Evolutionary conservation across 2,329 filamentous ascomycete species (phyloP).

Genomic region (Phialemoniopsis sp.): DNA sequence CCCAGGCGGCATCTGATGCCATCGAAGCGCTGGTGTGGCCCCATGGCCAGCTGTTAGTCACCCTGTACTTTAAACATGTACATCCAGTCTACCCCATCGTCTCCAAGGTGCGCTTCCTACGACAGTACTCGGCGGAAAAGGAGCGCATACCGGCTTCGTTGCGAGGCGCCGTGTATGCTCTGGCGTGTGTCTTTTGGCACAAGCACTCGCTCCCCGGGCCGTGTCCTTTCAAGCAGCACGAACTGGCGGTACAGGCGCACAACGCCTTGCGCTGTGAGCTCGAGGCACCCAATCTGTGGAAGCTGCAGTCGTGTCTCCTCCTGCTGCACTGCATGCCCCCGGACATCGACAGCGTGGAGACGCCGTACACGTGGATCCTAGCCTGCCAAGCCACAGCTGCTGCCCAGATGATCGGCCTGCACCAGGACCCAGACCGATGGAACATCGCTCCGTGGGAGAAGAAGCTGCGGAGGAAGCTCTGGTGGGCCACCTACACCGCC

Average conservation of each 20-base stretch:
- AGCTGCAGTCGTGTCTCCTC: conserved; percentile 36
- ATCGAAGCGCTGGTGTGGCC: conserved; percentile 36
- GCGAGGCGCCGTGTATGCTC: conserved; percentile 37
- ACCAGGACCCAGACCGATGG: conserved; percentile 36
- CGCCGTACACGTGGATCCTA: conserved; percentile 36
- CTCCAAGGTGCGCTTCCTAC: conserved; percentile 36
- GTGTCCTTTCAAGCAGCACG: conserved; percentile 30
- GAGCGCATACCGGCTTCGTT: conserved; percentile 35
- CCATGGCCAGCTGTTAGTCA: conserved; percentile 32
- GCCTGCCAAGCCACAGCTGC: conserved; percentile 35
- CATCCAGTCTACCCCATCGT: conserved; percentile 37
- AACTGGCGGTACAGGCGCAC: conserved; percentile 34
- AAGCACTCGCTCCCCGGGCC: conserved; percentile 22
- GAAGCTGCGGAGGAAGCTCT: conserved; percentile 34
- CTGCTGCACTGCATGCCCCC: conserved; percentile 37
- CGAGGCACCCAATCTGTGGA: conserved; percentile 37
- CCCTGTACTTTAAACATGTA: conserved; percentile 38
- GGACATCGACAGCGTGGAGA: conserved; percentile 38
- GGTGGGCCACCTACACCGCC: conserved; percentile 36
- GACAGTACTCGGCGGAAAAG: conserved; percentile 29
- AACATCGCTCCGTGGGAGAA: conserved; percentile 35
- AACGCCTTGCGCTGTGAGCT: conserved; percentile 35
- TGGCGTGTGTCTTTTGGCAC: conserved; percentile 35
- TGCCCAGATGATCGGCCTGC: conserved; percentile 40
- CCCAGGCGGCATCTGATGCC: conserved; percentile 27